Percentiles rank a stretch among this genome's conserved stretches.
Evolutionary conservation across 108 stramenopile genomes (phyloP).

Genomic region (Hondaea fermentalgiana): DNA sequence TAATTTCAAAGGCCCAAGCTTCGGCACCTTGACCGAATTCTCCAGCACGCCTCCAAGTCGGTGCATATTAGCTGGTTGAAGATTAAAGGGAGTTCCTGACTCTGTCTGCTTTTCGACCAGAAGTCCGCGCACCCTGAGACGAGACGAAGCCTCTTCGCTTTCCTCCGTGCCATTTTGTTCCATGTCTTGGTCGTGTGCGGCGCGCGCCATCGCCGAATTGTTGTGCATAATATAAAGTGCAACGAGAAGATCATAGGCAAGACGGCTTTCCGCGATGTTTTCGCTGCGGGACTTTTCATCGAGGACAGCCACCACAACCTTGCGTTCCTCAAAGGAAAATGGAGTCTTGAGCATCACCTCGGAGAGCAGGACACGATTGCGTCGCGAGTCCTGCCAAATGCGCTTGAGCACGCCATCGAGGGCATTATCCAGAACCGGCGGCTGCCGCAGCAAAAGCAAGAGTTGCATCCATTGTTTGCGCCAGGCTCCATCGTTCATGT

Average conservation of each 20-base stretch:
- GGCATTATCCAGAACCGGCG: background rate
- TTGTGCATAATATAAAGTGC: background rate
- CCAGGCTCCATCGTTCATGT: background rate
- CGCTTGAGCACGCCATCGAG: background rate
- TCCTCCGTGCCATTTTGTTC: background rate
- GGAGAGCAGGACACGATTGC: background rate
- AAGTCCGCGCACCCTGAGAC: background rate
- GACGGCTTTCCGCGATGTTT: background rate
- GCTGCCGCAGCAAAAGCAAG: background rate
- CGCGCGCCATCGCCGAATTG: background rate
- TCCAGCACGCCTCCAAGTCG: background rate
- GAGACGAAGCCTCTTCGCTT: background rate
- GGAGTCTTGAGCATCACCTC: background rate
- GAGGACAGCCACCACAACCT: background rate
- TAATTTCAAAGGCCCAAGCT: background rate
- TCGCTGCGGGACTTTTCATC: background rate
- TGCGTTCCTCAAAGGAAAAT: background rate
- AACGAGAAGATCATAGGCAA: background rate
- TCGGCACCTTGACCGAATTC: background rate
- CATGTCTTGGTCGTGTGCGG: background rate
- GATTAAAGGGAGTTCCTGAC: background rate
- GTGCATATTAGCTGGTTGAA: background rate
- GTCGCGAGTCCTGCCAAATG: background rate
- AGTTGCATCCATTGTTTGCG: background rate
- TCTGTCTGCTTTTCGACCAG: background rate